Evolutionary conservation across 2,329 filamentous ascomycete species (phyloP).

Genomic region (Arthrobotrys sinensis): DNA sequence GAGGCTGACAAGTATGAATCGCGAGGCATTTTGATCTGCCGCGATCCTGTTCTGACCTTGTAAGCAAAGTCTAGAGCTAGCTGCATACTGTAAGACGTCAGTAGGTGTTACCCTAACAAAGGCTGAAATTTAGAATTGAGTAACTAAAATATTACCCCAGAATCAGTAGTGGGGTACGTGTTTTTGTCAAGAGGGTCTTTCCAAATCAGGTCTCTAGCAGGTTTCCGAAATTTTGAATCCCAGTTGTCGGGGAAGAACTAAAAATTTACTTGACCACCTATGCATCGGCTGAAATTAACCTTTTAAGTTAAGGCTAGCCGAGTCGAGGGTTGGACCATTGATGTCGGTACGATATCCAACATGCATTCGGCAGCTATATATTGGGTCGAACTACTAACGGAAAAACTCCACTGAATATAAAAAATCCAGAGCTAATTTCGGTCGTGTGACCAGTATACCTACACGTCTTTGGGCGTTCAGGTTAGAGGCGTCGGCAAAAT

Average conservation of each 20-base stretch:
- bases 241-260: too few relatives aligned
- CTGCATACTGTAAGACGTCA: too few relatives aligned
- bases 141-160: conserved; percentile 19
- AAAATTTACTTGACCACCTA: neutral
- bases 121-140: conserved; percentile 2
- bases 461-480: neutral
- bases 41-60: too few relatives aligned
- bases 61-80: too few relatives aligned
- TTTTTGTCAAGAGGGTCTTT: conserved; percentile 8
- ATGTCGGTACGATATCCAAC: neutral
- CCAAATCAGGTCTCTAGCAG: conserved; percentile 8
- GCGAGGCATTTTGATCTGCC: too few relatives aligned
- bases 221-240: neutral
- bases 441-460: conserved; percentile 7
- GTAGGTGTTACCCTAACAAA: neutral
- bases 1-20: too few relatives aligned
- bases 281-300: conserved; percentile 5
- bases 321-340: neutral
- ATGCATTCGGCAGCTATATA: conserved; percentile 10
- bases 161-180: neutral
- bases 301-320: conserved; percentile 10
- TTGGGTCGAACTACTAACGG: neutral
- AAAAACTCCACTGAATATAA: neutral
- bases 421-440: neutral
- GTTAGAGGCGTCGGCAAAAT: neutral